Percentiles rank a stretch among this genome's conserved stretches.
These are phyloP conservation scores for Aspergillus ellipticus DNA, from an alignment of 495 filamentous ascomycete genomes.

Conservation along the genomic window DNA sequence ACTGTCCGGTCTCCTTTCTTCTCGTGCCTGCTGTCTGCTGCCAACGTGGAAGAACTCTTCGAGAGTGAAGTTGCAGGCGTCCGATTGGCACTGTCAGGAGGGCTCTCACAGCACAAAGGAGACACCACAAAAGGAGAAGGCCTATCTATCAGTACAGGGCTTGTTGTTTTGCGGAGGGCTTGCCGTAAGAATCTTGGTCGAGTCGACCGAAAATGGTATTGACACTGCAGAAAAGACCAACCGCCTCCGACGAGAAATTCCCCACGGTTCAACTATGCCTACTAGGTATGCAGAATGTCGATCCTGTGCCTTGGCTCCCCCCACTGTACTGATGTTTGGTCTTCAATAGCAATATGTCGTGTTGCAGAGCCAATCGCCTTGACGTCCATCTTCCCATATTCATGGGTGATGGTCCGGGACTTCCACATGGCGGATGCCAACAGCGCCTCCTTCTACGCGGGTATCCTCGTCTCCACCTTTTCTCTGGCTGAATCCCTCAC, in stretches of 20 bases:
- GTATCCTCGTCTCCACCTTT: constrained; percentile 82
- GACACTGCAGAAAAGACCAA: constrained; percentile 46
- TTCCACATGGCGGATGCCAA: constrained; percentile 63
- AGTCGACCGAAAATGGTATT: constrained; percentile 49
- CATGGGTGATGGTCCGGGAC: constrained; percentile 75
- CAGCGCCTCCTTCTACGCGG: constrained; percentile 79
- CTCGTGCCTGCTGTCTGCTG: too few relatives aligned
- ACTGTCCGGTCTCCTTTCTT: too few relatives aligned
- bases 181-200: constrained; percentile 49
- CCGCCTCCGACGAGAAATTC: constrained; percentile 48
- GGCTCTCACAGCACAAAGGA: not conserved
- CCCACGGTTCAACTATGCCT: constrained; percentile 70
- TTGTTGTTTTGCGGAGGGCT: constrained; percentile 25
- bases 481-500: constrained; percentile 75
- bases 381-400: constrained; percentile 84
- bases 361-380: constrained; percentile 86
- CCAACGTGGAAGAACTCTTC: too few relatives aligned
- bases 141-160: constrained; percentile 5
- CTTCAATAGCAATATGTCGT: constrained; percentile 59
- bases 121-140: not conserved
- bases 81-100: too few relatives aligned
- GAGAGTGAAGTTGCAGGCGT: too few relatives aligned
- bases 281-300: constrained; percentile 57
- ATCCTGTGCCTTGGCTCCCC: not conserved
- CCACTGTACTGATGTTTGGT: constrained; percentile 19